Conservation (phyloP, 257 asterid genomes). For the Scutellaria baicalensis region DNA sequence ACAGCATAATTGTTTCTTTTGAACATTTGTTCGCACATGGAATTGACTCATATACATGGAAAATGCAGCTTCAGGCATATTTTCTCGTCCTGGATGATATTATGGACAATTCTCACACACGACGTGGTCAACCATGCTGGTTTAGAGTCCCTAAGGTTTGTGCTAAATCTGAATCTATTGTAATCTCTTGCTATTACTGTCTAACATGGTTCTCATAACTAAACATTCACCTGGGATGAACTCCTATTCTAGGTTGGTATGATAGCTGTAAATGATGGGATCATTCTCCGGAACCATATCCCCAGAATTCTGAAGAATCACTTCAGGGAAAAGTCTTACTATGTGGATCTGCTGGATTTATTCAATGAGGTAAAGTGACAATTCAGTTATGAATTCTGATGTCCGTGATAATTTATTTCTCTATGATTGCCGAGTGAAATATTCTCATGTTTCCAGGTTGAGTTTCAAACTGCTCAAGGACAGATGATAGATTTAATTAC, state of each 20-base stretch:
- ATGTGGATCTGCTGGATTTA: constrained; percentile 81
- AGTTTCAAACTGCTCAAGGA: constrained; percentile 77
- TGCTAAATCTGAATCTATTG: constrained; percentile 9
- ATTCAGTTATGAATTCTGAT: constrained; percentile 13
- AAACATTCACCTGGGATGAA: constrained; percentile 3
- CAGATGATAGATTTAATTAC: constrained; percentile 96
- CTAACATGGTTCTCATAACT: neutral
- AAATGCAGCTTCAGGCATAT: constrained; percentile 89
- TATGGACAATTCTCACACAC: constrained; percentile 75
- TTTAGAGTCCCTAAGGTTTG: constrained; percentile 71
- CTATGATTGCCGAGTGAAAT: neutral
- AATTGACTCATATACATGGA: constrained; percentile 11
- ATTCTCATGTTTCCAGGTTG: constrained; percentile 17
- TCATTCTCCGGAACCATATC: constrained; percentile 84
- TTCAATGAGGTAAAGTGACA: constrained; percentile 72
- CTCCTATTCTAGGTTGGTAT: constrained; percentile 66
- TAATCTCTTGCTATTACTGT: neutral
- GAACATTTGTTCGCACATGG: neutral
- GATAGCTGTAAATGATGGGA: constrained; percentile 87
- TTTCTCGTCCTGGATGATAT: constrained; percentile 93
- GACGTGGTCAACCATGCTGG: constrained; percentile 99
- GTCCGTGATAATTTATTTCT: constrained; percentile 16
- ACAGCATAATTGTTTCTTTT: neutral
- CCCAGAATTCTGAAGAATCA: constrained; percentile 92
- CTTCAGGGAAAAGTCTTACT: constrained; percentile 77